Evolutionary conservation across 768 basidiomycete genomes (phyloP).

Genomic region (Lactarius psammicola): DNA sequence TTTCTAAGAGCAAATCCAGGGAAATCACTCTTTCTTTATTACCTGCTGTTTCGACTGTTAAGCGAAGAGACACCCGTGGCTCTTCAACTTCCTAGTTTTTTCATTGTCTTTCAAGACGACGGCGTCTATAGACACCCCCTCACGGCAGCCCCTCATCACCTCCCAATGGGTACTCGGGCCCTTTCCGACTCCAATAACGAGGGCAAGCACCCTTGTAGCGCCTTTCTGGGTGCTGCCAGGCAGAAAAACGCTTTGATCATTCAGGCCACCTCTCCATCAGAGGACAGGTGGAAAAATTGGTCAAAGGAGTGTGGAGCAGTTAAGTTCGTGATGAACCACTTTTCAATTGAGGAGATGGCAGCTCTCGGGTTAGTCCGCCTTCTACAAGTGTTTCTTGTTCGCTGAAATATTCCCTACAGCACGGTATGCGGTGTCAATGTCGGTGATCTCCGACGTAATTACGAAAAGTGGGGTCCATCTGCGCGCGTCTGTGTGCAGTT

Average conservation of each 20-base stretch:
- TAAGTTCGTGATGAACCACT: background rate
- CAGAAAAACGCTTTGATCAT: background rate
- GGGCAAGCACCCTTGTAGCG: rapidly evolving
- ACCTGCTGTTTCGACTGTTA: too few species aligned
- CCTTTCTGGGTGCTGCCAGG: background rate
- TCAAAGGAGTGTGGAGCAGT: background rate
- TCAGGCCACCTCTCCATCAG: background rate
- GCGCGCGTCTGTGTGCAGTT: background rate
- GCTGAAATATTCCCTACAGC: background rate
- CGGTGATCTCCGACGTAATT: background rate
- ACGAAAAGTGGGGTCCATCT: background rate
- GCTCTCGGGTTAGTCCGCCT: background rate
- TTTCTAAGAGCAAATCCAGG: too few species aligned
- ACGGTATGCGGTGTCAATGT: background rate
- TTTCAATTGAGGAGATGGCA: background rate
- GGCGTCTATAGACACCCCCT: too few species aligned
- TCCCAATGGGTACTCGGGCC: too few species aligned
- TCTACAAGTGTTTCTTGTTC: background rate
- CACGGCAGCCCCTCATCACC: too few species aligned
- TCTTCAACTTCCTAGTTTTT: too few species aligned
- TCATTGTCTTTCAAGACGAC: too few species aligned
- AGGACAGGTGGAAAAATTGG: background rate
- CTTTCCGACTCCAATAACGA: too few species aligned
- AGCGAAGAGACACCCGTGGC: too few species aligned
- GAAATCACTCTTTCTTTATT: too few species aligned